phyloP scores from a whole-genome alignment of 441 rosid species.

The Flueggea neowawraea region DNA sequence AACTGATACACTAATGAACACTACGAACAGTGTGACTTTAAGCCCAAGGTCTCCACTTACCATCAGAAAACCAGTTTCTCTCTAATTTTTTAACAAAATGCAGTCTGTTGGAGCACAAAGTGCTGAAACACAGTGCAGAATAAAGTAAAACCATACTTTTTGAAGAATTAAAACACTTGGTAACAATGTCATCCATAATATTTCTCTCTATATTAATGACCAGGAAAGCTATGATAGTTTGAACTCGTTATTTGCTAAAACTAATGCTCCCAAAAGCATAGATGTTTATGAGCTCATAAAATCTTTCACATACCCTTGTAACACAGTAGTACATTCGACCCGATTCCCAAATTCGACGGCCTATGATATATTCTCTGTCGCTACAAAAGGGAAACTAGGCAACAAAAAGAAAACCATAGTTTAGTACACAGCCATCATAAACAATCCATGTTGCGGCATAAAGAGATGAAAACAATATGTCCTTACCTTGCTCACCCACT shows the following conservation, averaged over 20 bases:
- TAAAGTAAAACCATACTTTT: too few species aligned
- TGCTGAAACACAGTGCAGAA: too few species aligned
- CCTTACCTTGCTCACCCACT: constrained; percentile 88
- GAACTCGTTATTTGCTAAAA: not conserved
- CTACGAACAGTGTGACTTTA: too few species aligned
- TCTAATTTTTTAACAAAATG: too few species aligned
- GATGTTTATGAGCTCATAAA: not conserved
- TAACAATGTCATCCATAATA: too few species aligned
- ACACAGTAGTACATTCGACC: constrained; percentile 74
- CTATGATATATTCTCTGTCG: constrained; percentile 84
- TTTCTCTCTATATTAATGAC: too few species aligned
- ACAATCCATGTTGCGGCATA: not conserved
- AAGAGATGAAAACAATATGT: constrained; percentile 3
- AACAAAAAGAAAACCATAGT: not conserved
- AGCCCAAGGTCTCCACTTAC: not conserved
- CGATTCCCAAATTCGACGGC: constrained; percentile 94
- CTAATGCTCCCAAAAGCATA: not conserved
- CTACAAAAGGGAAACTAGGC: constrained; percentile 98
- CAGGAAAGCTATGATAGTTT: too few species aligned
- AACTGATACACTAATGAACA: too few species aligned
- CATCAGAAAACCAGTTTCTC: not conserved
- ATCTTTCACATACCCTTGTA: constrained; percentile 60
- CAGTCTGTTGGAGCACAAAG: too few species aligned
- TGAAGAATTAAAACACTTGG: too few species aligned
- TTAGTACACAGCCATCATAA: constrained; percentile 9